phyloP scores from a whole-genome alignment of 2,329 filamentous ascomycete genomes.

The Ophiosphaerella herpotricha region DNA sequence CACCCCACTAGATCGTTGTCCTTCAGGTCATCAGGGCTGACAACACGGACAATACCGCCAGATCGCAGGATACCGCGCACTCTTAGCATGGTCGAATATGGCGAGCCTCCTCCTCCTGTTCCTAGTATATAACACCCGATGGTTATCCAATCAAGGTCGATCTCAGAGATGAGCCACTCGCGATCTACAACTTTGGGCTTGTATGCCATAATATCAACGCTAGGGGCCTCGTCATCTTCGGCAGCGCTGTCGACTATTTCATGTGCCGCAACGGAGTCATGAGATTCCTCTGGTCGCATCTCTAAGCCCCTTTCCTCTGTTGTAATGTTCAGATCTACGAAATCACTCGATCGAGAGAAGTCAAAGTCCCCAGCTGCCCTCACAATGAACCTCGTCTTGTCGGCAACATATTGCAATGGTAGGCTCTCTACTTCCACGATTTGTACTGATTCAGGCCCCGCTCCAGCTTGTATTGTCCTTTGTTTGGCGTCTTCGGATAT shows the following conservation, averaged over 20 bases:
- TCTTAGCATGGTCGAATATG: slow-evolving; percentile 51
- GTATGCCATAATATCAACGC: slow-evolving; percentile 44
- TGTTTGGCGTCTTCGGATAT: slow-evolving; percentile 46
- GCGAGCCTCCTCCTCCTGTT: slow-evolving; percentile 55
- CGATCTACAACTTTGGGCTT: slow-evolving; percentile 45
- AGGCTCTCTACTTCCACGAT: slow-evolving; percentile 52
- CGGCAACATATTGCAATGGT: slow-evolving; percentile 59
- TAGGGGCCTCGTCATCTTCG: slow-evolving; percentile 20
- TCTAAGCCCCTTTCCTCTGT: slow-evolving; percentile 24
- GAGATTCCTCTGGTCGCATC: slow-evolving; percentile 2
- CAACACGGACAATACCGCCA: slow-evolving; percentile 48
- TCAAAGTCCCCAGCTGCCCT: slow-evolving; percentile 61
- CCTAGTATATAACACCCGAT: slow-evolving; percentile 56
- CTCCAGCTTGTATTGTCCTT: slow-evolving; percentile 47
- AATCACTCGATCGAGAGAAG: slow-evolving; percentile 37
- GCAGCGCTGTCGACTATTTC: slow-evolving; percentile 17
- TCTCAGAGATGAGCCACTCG: slow-evolving; percentile 53
- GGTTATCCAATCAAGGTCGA: slow-evolving; percentile 52
- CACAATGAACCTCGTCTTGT: slow-evolving; percentile 58
- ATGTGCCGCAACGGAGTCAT: slow-evolving; percentile 14
- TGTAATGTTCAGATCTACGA: slow-evolving; percentile 25
- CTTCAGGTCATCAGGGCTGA: slow-evolving; percentile 50
- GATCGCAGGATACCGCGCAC: slow-evolving; percentile 47
- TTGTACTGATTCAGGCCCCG: slow-evolving; percentile 35
- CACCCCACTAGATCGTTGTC: slow-evolving; percentile 52